Conservation (phyloP, 805 yeast species). For the Candida ficus region DNA sequence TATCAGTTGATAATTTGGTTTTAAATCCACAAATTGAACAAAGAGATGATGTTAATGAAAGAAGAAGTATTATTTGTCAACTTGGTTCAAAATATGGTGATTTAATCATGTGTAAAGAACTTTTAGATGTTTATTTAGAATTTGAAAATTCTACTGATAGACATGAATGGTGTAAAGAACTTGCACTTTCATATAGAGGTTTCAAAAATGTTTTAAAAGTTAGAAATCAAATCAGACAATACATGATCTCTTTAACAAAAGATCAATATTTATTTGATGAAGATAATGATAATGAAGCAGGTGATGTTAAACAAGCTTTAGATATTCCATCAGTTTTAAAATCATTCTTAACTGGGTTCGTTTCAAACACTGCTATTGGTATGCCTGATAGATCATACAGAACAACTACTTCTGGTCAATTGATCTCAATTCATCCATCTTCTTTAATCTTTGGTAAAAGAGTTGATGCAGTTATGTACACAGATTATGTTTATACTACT, state of each 20-base stretch:
- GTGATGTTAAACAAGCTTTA: conserved; percentile 24
- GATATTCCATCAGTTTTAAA: conserved; percentile 61
- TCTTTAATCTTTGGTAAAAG: conserved; percentile 78
- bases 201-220: conserved; percentile 73
- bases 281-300: conserved; percentile 9
- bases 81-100: conserved; percentile 79
- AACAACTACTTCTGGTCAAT: conserved; percentile 79
- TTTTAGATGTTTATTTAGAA: conserved; percentile 50
- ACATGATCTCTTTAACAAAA: conserved; percentile 48
- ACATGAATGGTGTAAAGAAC: conserved; percentile 77
- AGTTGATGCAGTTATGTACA: conserved; percentile 86
- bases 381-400: conserved; percentile 91
- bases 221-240: conserved; percentile 66
- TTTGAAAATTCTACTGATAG: conserved; percentile 48
- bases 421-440: conserved; percentile 86
- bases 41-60: conserved; percentile 80
- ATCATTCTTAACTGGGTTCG: conserved; percentile 77
- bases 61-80: conserved; percentile 62
- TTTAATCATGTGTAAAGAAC: conserved; percentile 73
- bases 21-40: conserved; percentile 73
- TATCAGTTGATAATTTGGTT: conserved; percentile 86
- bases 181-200: conserved; percentile 73
- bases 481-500: conserved; percentile 89
- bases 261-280: conserved; percentile 26
- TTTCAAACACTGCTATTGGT: conserved; percentile 89